Evolutionary conservation across 306 rosid species (phyloP), one percentile per base, ranked within the genome.

Genomic region (Cicer judaicum): DNA sequence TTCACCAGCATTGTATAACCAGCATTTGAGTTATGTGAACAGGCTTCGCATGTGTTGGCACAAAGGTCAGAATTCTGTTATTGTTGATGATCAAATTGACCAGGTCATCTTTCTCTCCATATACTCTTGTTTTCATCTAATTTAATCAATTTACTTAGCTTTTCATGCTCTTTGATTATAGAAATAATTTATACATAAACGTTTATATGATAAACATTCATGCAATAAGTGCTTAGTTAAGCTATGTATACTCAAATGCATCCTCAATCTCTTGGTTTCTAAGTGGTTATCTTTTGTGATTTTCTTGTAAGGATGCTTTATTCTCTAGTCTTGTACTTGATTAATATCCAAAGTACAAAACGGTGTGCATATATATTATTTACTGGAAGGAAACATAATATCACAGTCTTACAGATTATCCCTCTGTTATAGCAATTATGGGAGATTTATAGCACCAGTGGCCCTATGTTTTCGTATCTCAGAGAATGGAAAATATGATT

Each of bases 11-110:
- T 34, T 65, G 29, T 29, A 65, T 71, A 66, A 59, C 76, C 81
- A 55, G 49, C 72, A 71, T 76, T 72, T 76, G 67, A 39, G 76
- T 76, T 79, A 75, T 76, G 84, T 83, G 84, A 83, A 79, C 79
- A 79, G 73, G 57, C 84, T 83, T 76, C 66, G 60, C 70, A 36
- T 34, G 81, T 77, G 56, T 76, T 83, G 84, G 87, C 70, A 83
- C 64, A 53, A 76, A 76, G 73, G 84, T 16, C 84, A 72, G 76
- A 83, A 13, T 66, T 84, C 79, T 53, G 54, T 83, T 66, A 63
- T 79, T 72, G 57, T 79, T 29, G 84, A 79, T 7, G 84, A 83
- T 36, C 78, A 75, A 18, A 49, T 60, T 49, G 84, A 76, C 52
- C 81, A 76, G 82, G 87, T 83, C 40, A 64, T 11, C 65, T 70